Evolutionary conservation across 2,329 filamentous ascomycete genomes (phyloP), one percentile per base, ranked within the genome.

Genomic region (Nemania abortiva): DNA sequence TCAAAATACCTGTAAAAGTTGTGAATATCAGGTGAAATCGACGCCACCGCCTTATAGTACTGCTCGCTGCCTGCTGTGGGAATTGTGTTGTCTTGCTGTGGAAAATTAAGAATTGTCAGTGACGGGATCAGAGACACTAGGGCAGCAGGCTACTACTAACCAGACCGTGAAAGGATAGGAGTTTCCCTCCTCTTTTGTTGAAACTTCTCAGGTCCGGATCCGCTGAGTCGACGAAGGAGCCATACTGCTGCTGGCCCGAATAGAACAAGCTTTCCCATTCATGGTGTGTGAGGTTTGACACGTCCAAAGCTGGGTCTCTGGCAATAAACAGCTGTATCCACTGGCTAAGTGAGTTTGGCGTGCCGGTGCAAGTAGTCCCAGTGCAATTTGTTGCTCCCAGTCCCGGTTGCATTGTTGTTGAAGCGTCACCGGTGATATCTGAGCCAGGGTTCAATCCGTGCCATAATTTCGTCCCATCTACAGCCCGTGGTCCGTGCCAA

Each of bases 121-220:
- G 50, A 52, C 15, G 34, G 22, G n/a, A n/a, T 18, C 1, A 59
- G 3, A 1, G 13, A 15, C 1, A 24, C 55, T 27, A 20, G 31
- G 6, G n/a, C 2, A 34, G 56, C 24, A 6, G 39, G 34, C 15
- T n/a, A 10, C 2, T 47, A 59, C 72, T 58, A 58, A 76, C 73
- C 56, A 77, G 57, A 47, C 85, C 85, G 74, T 88, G 86, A 77
- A 81, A 87, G 69, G 83, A 65, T 31, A 76, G 34, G 20, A 75
- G 66, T 54, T 75, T 74, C 3, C 74, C 74, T 10, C 74, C 71
- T 3, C 18, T 45, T 13, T 67, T 42, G n/a, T 63, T 60, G 31
- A 74, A 75, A 4, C 54, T 67, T 6, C 58, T 63, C 10, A 76
- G 65, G 29, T 75, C 47, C 10, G 73, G 65, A 20, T 75, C 70